A percentile compares a stretch with the other conserved stretches of the same genome.
Evolutionary conservation across 805 yeast species (phyloP).

Genomic region (Priceomyces fermenticarens): DNA sequence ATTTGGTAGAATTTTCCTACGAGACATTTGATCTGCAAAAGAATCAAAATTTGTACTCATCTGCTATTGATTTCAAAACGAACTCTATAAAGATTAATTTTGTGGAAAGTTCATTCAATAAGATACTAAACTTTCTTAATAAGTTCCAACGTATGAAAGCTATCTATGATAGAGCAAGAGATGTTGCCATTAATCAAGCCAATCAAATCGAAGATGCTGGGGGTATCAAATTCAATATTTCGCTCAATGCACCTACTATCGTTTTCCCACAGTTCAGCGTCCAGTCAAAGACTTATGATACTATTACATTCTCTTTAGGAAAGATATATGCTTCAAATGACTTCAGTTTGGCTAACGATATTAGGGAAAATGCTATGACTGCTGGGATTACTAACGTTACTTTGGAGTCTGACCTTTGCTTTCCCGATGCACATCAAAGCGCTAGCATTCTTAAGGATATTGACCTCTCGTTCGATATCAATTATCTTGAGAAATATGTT

Average conservation of each 20-base stretch:
- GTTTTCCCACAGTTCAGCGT: slow-evolving; percentile 65
- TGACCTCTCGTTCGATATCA: slow-evolving; percentile 59
- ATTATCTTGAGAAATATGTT: slow-evolving; percentile 44
- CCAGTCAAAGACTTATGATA: slow-evolving; percentile 48
- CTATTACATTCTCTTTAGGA: slow-evolving; percentile 72
- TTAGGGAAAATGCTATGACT: slow-evolving; percentile 50
- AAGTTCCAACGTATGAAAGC: slow-evolving; percentile 83
- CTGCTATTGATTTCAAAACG: slow-evolving; percentile 60
- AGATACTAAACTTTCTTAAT: slow-evolving; percentile 62
- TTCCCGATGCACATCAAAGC: slow-evolving; percentile 45
- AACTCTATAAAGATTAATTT: slow-evolving; percentile 77
- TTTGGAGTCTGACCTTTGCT: slow-evolving; percentile 59
- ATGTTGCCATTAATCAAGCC: slow-evolving; percentile 83
- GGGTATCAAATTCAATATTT: slow-evolving; percentile 67
- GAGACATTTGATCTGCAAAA: slow-evolving; percentile 68
- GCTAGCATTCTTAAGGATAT: slow-evolving; percentile 65
- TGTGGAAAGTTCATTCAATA: slow-evolving; percentile 74
- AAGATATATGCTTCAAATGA: slow-evolving; percentile 70
- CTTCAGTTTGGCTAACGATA: slow-evolving; percentile 35
- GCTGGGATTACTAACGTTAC: slow-evolving; percentile 73
- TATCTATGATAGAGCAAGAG: slow-evolving; percentile 85
- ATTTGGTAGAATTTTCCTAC: slow-evolving; percentile 77
- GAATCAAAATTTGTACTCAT: slow-evolving; percentile 48
- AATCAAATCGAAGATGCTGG: slow-evolving; percentile 56
- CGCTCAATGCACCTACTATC: slow-evolving; percentile 77